These are phyloP conservation scores for Apiotrichum mycotoxinovorans DNA, from an alignment of 1,284 basidiomycete genomes.

Conservation along the genomic window DNA sequence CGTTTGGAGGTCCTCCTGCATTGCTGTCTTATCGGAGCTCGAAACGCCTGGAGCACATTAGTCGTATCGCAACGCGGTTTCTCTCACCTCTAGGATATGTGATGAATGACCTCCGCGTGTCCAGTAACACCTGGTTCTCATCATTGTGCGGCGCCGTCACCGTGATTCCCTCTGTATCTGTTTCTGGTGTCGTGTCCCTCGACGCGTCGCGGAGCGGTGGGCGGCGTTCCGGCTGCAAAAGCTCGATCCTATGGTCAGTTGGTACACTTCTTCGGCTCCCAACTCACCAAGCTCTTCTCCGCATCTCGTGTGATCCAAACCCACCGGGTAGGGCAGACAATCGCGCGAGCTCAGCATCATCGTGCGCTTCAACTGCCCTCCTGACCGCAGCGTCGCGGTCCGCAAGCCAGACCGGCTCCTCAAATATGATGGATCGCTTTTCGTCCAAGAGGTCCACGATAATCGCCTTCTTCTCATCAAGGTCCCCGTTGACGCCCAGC, in stretches of 20 bases:
- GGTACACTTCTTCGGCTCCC: too few species aligned
- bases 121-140: slow-evolving; percentile 76
- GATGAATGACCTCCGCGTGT: slow-evolving; percentile 84
- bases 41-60: slow-evolving; percentile 21
- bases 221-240: slow-evolving; percentile 20
- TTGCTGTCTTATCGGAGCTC: slow-evolving; percentile 48
- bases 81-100: slow-evolving; percentile 73
- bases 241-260: slow-evolving; percentile 30
- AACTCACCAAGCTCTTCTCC: slow-evolving; percentile 44
- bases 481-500: background rate
- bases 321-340: slow-evolving; percentile 45
- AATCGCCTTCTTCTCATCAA: background rate
- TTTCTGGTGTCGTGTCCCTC: background rate
- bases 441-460: background rate
- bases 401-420: slow-evolving; percentile 25
- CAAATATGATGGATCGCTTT: background rate
- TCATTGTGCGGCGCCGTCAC: slow-evolving; percentile 59
- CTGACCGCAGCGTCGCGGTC: slow-evolving; percentile 31
- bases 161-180: slow-evolving; percentile 7
- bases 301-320: slow-evolving; percentile 36
- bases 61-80: background rate
- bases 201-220: background rate
- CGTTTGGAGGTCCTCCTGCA: slow-evolving; percentile 67
- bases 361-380: slow-evolving; percentile 31
- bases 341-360: slow-evolving; percentile 30